phyloP scores from a whole-genome alignment of 2,329 filamentous ascomycete species.

The Ceratocystis harringtonii region DNA sequence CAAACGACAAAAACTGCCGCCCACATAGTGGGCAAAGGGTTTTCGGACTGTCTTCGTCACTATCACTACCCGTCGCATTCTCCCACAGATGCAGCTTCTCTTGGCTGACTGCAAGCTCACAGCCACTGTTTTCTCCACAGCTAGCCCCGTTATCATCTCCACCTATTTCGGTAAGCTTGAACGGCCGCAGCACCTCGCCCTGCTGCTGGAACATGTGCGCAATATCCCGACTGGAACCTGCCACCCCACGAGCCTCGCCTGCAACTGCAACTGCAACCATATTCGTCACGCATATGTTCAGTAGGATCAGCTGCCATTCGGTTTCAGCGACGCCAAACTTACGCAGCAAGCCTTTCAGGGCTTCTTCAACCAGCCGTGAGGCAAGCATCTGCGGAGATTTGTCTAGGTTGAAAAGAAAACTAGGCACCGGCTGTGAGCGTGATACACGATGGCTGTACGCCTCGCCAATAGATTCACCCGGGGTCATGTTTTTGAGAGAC shows the following conservation, averaged over 20 bases:
- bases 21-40: conserved; percentile 35
- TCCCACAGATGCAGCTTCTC: conserved; percentile 22
- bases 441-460: conserved; percentile 41
- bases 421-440: conserved; percentile 57
- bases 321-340: conserved; percentile 53
- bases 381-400: conserved; percentile 45
- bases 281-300: conserved; percentile 80
- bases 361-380: conserved; percentile 53
- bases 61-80: conserved; percentile 21
- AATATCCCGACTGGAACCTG: conserved; percentile 58
- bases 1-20: conserved; percentile 40
- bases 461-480: conserved; percentile 3
- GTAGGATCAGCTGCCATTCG: conserved; percentile 63
- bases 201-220: conserved; percentile 67
- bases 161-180: conserved; percentile 35
- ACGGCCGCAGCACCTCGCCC: conserved; percentile 52
- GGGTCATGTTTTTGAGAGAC: conserved; percentile 36
- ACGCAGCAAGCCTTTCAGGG: conserved; percentile 56
- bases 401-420: conserved; percentile 53
- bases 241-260: conserved; percentile 25
- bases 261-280: conserved; percentile 49
- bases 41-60: conserved; percentile 22
- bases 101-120: conserved; percentile 21
- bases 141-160: conserved; percentile 10
- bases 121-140: conserved; percentile 19